Conservation (phyloP, 2,329 filamentous ascomycete genomes). For the Penicillium glabrum region DNA sequence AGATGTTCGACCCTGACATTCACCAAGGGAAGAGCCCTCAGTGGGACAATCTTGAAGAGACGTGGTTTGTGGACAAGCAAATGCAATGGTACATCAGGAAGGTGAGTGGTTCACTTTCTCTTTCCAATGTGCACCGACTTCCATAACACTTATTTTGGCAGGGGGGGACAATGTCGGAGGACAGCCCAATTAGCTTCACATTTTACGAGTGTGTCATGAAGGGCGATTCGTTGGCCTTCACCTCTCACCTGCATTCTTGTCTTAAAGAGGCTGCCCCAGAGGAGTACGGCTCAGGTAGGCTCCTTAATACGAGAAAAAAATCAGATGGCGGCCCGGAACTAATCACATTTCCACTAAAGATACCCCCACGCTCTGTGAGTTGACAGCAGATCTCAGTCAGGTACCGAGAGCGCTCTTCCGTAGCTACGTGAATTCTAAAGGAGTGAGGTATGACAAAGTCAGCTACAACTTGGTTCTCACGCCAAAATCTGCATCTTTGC, state of each 20-base stretch:
- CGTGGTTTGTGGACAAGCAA: background rate
- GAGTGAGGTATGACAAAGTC: slow-evolving; percentile 15
- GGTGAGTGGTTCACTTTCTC: slow-evolving; percentile 4
- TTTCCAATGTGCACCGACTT: background rate
- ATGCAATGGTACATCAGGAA: slow-evolving; percentile 27
- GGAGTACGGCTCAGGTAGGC: background rate
- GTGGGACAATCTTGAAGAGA: slow-evolving; percentile 13
- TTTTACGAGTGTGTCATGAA: background rate
- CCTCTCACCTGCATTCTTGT: slow-evolving; percentile 5
- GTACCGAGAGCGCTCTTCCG: slow-evolving; percentile 21
- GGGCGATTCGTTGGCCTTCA: background rate
- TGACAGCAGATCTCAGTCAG: slow-evolving; percentile 19
- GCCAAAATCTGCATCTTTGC: slow-evolving; percentile 21
- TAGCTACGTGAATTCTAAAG: slow-evolving; percentile 14
- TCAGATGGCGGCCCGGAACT: background rate
- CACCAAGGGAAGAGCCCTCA: background rate
- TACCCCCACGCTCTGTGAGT: slow-evolving; percentile 11
- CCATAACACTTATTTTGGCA: background rate
- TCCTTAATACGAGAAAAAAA: too few relatives aligned
- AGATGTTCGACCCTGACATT: fast-evolving
- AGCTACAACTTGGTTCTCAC: slow-evolving; percentile 13
- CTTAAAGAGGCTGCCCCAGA: slow-evolving; percentile 4
- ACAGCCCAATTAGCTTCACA: slow-evolving; percentile 9
- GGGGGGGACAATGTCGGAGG: slow-evolving; percentile 18
- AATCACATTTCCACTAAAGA: background rate